phyloP scores from a whole-genome alignment of 805 yeast species.

The Spathaspora gorwiae region DNA sequence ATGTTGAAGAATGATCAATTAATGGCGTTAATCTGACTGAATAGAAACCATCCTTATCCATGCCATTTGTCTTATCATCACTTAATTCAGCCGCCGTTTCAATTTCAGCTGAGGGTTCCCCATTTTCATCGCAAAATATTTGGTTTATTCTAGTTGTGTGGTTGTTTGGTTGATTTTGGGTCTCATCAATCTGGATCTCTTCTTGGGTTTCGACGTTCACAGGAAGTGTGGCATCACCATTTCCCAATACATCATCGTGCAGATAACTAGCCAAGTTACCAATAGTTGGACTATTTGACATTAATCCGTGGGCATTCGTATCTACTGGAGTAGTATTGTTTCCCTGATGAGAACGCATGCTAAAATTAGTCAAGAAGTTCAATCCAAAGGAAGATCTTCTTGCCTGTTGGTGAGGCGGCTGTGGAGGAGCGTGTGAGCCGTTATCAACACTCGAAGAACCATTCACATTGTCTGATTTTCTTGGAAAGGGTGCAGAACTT shows the following conservation, averaged over 20 bases:
- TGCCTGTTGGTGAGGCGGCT: neutral
- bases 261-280: slow-evolving; percentile 24
- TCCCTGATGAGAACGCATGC: slow-evolving; percentile 4
- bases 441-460: neutral
- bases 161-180: neutral
- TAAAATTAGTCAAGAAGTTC: slow-evolving; percentile 24
- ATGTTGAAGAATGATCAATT: slow-evolving; percentile 75
- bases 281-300: slow-evolving; percentile 43
- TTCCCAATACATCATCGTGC: slow-evolving; percentile 2
- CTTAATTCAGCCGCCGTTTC: neutral
- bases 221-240: neutral
- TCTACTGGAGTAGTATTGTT: neutral
- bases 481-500: neutral
- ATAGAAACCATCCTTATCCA: slow-evolving; percentile 37
- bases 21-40: slow-evolving; percentile 75
- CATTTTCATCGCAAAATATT: neutral
- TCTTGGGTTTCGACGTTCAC: neutral
- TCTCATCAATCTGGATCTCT: neutral
- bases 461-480: neutral
- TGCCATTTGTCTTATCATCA: slow-evolving; percentile 10
- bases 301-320: slow-evolving; percentile 4
- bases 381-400: slow-evolving; percentile 24
- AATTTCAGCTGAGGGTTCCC: slow-evolving; percentile 11
- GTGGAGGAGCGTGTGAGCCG: neutral
- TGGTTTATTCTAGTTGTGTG: neutral